These are phyloP conservation scores for Byssothecium circinans DNA, from an alignment of 2,329 filamentous ascomycete species.

Conservation along the genomic window DNA sequence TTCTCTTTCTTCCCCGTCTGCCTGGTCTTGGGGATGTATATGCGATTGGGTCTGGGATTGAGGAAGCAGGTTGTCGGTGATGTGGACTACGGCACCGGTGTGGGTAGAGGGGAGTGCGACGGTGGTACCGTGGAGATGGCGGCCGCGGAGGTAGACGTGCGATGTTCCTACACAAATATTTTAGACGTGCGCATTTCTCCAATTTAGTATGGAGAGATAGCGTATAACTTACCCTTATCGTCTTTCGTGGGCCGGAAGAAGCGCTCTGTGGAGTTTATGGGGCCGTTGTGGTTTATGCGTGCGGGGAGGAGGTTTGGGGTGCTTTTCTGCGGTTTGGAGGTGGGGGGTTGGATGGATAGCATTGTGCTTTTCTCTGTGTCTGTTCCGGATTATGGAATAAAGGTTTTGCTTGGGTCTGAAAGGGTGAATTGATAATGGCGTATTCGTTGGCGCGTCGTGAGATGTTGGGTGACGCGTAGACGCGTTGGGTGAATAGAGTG, in stretches of 20 bases:
- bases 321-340: constrained; percentile 41
- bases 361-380: constrained; percentile 30
- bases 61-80: constrained; percentile 31
- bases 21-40: constrained; percentile 1
- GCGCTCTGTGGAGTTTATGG: constrained; percentile 62
- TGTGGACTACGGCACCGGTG: constrained; percentile 50
- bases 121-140: constrained; percentile 70
- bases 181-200: too few relatives aligned
- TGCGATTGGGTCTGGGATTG: constrained; percentile 6
- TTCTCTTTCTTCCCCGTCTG: constrained; percentile 22
- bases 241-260: constrained; percentile 69
- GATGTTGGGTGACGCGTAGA: too few relatives aligned
- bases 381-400: not conserved
- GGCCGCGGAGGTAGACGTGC: constrained; percentile 60
- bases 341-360: constrained; percentile 51
- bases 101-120: constrained; percentile 73
- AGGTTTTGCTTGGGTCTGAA: too few relatives aligned
- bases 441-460: too few relatives aligned
- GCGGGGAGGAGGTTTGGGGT: constrained; percentile 78
- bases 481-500: not conserved
- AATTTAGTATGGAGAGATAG: too few relatives aligned
- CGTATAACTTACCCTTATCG: constrained; percentile 38
- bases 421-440: too few relatives aligned
- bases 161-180: constrained; percentile 17
- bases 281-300: constrained; percentile 75